These are phyloP conservation scores for Diaporthe velutina DNA, from an alignment of 2,329 filamentous ascomycete genomes.

Conservation along the genomic window DNA sequence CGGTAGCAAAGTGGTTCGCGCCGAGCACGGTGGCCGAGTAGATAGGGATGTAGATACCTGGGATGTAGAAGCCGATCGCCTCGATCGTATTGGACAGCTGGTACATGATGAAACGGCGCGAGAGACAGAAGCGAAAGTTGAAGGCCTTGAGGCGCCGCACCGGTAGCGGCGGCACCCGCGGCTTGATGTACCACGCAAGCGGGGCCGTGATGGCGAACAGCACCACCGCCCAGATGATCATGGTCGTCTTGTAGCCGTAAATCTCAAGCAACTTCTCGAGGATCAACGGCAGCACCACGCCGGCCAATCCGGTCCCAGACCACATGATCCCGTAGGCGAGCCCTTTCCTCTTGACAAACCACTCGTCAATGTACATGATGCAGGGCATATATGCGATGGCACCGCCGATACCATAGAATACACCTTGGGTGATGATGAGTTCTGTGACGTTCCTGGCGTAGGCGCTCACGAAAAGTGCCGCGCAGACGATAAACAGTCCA, in stretches of 20 bases:
- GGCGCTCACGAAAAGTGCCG: constrained; percentile 64
- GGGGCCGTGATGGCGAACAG: constrained; percentile 66
- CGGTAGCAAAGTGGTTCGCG: constrained; percentile 61
- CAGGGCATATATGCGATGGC: constrained; percentile 67
- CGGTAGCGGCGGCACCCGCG: constrained; percentile 62
- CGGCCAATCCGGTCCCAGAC: constrained; percentile 65
- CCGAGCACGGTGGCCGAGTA: constrained; percentile 65
- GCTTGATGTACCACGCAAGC: constrained; percentile 69
- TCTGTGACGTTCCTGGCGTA: constrained; percentile 66
- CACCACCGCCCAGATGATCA: constrained; percentile 65
- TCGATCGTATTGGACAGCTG: constrained; percentile 69
- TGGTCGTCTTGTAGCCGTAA: constrained; percentile 66
- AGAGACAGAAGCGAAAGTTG: constrained; percentile 63
- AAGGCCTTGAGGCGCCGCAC: constrained; percentile 54
- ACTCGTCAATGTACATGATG: constrained; percentile 71
- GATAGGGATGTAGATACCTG: constrained; percentile 71
- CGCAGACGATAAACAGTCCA: constrained; percentile 64
- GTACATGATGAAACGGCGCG: constrained; percentile 69
- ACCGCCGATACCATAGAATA: constrained; percentile 71
- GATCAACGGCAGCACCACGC: constrained; percentile 65
- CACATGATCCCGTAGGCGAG: constrained; percentile 76
- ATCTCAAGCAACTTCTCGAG: constrained; percentile 63
- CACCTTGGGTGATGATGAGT: constrained; percentile 71
- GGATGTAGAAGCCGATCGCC: constrained; percentile 73
- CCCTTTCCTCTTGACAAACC: constrained; percentile 70